Evolutionary conservation across 2,329 filamentous ascomycete species (phyloP).

Genomic region (Samsoniella hepiali): DNA sequence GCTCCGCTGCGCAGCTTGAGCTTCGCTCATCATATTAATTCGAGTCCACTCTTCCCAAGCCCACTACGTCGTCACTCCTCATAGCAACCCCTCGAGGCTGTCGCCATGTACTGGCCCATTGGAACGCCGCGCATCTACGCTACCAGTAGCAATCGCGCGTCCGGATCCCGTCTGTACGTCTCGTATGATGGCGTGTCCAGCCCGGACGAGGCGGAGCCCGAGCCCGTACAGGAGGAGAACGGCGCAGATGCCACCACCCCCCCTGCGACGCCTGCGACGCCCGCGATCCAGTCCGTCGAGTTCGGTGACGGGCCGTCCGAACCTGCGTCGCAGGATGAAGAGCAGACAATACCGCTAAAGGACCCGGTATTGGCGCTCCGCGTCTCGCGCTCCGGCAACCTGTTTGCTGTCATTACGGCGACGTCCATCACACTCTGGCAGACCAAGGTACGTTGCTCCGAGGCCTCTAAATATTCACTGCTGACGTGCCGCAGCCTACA

Average conservation of each 20-base stretch:
- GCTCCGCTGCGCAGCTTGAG: background rate
- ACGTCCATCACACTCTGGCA: conserved; percentile 95
- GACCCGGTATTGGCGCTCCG: conserved; percentile 72
- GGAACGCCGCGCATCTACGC: conserved; percentile 81
- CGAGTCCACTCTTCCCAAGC: background rate
- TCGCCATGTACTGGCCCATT: conserved; percentile 85
- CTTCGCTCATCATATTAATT: background rate
- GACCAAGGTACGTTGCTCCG: conserved; percentile 64
- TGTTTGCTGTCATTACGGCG: conserved; percentile 82
- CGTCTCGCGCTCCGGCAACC: conserved; percentile 73
- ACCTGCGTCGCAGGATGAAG: conserved; percentile 25
- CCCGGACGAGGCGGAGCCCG: conserved; percentile 27
- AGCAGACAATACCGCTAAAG: conserved; percentile 42
- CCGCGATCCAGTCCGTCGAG: conserved; percentile 57
- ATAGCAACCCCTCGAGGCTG: conserved; percentile 16
- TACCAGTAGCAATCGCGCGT: conserved; percentile 63
- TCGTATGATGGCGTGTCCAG: conserved; percentile 58
- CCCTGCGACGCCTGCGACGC: conserved; percentile 50
- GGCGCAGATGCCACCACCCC: conserved; percentile 25
- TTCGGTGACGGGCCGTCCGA: conserved; percentile 38
- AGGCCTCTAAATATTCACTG: background rate
- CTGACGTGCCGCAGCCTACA: conserved; percentile 61
- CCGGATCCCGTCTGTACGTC: conserved; percentile 48
- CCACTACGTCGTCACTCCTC: background rate
- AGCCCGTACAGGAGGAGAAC: conserved; percentile 28